phyloP scores from a whole-genome alignment of 2,329 filamentous ascomycete species.

The Zymoseptoria pseudotritici region DNA sequence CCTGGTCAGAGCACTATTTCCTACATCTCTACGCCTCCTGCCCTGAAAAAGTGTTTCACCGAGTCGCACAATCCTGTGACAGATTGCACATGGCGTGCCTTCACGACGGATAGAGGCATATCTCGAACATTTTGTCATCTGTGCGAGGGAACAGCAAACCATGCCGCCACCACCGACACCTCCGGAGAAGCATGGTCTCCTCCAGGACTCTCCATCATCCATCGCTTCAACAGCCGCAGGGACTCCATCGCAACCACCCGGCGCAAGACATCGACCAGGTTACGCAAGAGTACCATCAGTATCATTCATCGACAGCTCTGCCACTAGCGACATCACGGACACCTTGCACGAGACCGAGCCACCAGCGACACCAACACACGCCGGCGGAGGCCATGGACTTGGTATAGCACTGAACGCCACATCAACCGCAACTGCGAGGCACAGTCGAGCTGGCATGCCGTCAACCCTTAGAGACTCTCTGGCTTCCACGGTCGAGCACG shows the following conservation, averaged over 20 bases:
- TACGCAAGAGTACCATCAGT: constrained; percentile 33
- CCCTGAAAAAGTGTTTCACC: background rate
- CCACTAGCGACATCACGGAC: constrained; percentile 15
- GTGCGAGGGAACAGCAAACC: constrained; percentile 3
- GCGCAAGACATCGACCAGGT: constrained; percentile 27
- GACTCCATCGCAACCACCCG: constrained; percentile 4
- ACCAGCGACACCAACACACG: constrained; percentile 3
- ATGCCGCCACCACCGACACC: constrained; percentile 9
- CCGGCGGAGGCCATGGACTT: constrained; percentile 23
- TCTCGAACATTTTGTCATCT: constrained; percentile 3
- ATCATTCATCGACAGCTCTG: constrained; percentile 25
- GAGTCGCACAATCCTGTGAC: background rate
- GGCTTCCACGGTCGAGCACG: constrained; percentile 10
- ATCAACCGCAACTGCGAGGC: constrained; percentile 2
- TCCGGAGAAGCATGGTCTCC: constrained; percentile 11
- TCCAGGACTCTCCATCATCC: constrained; percentile 6
- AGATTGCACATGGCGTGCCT: background rate
- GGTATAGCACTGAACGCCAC: constrained; percentile 24
- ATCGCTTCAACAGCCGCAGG: background rate
- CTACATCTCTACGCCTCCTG: background rate
- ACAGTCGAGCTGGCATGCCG: constrained; percentile 16
- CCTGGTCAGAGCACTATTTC: background rate
- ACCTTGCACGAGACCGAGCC: constrained; percentile 29
- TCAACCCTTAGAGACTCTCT: constrained; percentile 14
- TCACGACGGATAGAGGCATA: constrained; percentile 6